phyloP scores from a whole-genome alignment of 768 basidiomycete species.

The Amyloporia xantha region DNA sequence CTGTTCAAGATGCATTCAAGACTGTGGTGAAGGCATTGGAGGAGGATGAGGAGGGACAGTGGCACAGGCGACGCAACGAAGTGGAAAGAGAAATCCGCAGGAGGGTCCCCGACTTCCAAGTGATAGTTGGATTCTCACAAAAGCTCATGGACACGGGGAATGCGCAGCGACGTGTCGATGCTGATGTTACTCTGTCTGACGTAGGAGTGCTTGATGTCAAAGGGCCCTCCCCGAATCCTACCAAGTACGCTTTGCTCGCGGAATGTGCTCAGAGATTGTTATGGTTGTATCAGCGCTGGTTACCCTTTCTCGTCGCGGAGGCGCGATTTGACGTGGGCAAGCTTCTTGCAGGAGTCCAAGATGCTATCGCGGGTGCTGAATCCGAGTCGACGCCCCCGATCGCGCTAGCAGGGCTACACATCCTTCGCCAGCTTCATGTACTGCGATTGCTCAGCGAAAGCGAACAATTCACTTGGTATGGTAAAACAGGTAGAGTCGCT shows the following conservation, averaged over 20 bases:
- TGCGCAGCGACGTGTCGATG: background rate
- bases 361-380: slow-evolving; percentile 10
- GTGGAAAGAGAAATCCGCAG: slow-evolving; percentile 69
- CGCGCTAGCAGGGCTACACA: slow-evolving; percentile 37
- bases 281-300: slow-evolving; percentile 76
- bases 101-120: slow-evolving; percentile 81
- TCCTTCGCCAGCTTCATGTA: slow-evolving; percentile 70
- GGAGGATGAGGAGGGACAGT: slow-evolving; percentile 48
- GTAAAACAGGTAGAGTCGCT: slow-evolving; percentile 50
- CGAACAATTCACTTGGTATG: slow-evolving; percentile 74
- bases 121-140: slow-evolving; percentile 74
- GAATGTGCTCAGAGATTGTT: slow-evolving; percentile 79
- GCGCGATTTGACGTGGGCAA: slow-evolving; percentile 84
- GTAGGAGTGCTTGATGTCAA: background rate
- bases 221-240: slow-evolving; percentile 18
- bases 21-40: slow-evolving; percentile 42
- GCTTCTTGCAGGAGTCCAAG: slow-evolving; percentile 46
- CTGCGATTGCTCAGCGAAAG: slow-evolving; percentile 67
- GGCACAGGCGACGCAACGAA: slow-evolving; percentile 60
- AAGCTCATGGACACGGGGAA: slow-evolving; percentile 7
- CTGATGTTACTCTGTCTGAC: background rate
- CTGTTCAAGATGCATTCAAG: slow-evolving; percentile 50
- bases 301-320: slow-evolving; percentile 71
- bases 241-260: slow-evolving; percentile 54
- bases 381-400: background rate